Evolutionary conservation across 2,329 filamentous ascomycete genomes (phyloP).

Genomic region (Aureobasidium melanogenum): DNA sequence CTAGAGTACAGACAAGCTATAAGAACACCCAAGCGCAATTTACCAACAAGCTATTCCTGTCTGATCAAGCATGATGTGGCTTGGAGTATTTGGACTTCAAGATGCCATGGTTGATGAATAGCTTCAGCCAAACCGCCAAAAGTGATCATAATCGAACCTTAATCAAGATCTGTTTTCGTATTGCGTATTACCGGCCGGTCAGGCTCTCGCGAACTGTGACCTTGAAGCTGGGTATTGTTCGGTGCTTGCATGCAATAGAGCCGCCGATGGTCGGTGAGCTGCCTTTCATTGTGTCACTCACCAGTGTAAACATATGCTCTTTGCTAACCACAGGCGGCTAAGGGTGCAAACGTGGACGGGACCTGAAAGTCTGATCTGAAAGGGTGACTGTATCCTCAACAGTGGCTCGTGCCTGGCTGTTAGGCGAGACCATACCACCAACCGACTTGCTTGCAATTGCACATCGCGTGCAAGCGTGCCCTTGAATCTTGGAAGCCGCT

Average conservation of each 20-base stretch:
- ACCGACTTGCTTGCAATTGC: neutral
- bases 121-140: neutral
- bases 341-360: neutral
- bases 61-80: neutral
- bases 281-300: neutral
- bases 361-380: neutral
- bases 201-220: neutral
- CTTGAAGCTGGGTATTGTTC: neutral
- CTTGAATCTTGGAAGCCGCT: neutral
- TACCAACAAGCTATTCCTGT: neutral
- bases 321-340: neutral
- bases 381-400: neutral
- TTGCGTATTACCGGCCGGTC: neutral
- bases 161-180: neutral
- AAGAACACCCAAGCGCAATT: neutral
- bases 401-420: neutral
- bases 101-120: neutral
- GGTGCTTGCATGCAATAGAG: neutral
- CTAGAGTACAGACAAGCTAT: neutral
- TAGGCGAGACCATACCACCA: no score
- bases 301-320: neutral
- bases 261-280: neutral
- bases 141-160: neutral
- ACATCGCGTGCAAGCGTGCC: neutral
- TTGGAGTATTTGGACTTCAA: neutral